Base-by-base conservation (phyloP, 2,329 filamentous ascomycete genomes). In the Xylaria sp. region DNA sequence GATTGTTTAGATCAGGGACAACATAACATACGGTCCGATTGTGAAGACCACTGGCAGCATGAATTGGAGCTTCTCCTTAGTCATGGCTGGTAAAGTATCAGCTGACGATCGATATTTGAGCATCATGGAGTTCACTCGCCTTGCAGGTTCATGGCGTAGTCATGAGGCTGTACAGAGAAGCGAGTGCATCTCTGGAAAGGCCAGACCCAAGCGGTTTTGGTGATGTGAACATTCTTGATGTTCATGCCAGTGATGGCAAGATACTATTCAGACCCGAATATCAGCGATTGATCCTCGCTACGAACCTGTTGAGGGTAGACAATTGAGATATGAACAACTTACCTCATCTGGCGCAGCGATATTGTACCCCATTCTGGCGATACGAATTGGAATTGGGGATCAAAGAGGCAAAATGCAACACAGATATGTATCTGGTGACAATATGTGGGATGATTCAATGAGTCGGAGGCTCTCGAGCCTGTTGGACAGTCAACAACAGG, bases 171-270 rank as follows among this genome's bases (percentile, higher is more conserved):
- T 68, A 90, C 86, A 63, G 69, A 71, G 73, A 84, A 84, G 68
- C 80, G 79, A 59, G 76, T 80, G 73, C 77, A 85, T 70, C 85
- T 82, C 75, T 92, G 89, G 64, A 90, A 84, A 58, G 89, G 89
- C 75, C 80, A 82, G 16, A 91, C 80, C 77, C 88, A 86, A 58
- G 86, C 81, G 65, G 90, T 88, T 76, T 95, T 96, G 70, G 83
- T 85, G 73, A 95, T 92, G 66, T 84, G 83, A 67, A 95, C 84
- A 69, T 82, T 86, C 49, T 86, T 80, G 67, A 96, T 82, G 65
- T 87, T 85, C 76, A 86, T 86, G 76, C 91, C 91, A 68, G 90
- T 94, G 68, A 94, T 84, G 79, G 91, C 90, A 75, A 95, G 88
- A 80, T 94, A 95, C 76, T 91, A 10, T 84, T 72, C 80, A 83